A percentile compares a stretch with the other conserved stretches of the same genome.
Conservation (phyloP, 2,329 filamentous ascomycete genomes). For the Lachnellula occidentalis region DNA sequence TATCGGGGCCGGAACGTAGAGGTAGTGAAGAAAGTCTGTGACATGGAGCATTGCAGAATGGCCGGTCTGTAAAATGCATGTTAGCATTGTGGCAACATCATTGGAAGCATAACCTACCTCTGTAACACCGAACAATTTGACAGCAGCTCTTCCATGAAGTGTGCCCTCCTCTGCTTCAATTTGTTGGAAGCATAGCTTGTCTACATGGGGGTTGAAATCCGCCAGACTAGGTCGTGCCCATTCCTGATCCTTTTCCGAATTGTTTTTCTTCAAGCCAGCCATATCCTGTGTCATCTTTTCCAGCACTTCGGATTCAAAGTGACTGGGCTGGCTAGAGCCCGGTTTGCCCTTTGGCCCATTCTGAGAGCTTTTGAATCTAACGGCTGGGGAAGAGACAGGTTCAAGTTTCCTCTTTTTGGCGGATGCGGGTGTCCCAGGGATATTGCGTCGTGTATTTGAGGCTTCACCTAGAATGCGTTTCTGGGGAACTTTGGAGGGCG, state of each 20-base stretch:
- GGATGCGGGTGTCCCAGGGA: constrained; percentile 46
- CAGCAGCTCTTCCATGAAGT: constrained; percentile 65
- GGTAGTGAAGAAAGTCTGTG: constrained; percentile 91
- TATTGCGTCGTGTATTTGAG: constrained; percentile 58
- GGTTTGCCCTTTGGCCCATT: constrained; percentile 56
- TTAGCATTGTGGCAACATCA: constrained; percentile 11
- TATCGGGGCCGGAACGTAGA: constrained; percentile 85
- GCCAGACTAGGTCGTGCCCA: constrained; percentile 68
- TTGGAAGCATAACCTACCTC: constrained; percentile 44
- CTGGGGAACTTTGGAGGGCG: constrained; percentile 49
- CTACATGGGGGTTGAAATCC: constrained; percentile 56
- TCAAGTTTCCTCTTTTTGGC: constrained; percentile 75
- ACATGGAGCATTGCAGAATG: constrained; percentile 94
- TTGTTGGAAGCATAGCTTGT: constrained; percentile 84
- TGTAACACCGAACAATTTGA: constrained; percentile 93
- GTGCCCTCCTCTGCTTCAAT: constrained; percentile 93
- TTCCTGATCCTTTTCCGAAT: constrained; percentile 86
- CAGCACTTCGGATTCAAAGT: constrained; percentile 88
- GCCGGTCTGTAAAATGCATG: constrained; percentile 46
- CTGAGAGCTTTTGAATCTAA: constrained; percentile 58
- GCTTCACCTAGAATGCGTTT: constrained; percentile 69
- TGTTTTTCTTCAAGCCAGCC: constrained; percentile 74
- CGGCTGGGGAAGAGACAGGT: constrained; percentile 48
- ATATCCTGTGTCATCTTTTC: constrained; percentile 97
- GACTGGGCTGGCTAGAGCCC: constrained; percentile 71